Evolutionary conservation across 2,329 filamentous ascomycete species (phyloP).

Genomic region (Diaporthe velutina): DNA sequence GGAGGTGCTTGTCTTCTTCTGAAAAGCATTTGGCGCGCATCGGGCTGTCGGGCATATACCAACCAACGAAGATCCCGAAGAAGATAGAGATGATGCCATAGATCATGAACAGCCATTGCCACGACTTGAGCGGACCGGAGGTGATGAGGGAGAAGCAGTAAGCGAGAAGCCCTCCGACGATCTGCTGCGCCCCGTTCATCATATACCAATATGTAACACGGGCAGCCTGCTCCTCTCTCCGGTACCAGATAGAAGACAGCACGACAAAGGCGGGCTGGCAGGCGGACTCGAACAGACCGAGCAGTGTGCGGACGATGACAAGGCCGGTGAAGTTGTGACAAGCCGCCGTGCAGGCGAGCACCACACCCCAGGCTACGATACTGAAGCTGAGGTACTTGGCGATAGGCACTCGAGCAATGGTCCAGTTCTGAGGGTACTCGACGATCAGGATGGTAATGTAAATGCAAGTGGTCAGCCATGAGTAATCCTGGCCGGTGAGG

Average conservation of each 20-base stretch:
- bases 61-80: conserved; percentile 74
- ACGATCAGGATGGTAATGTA: conserved; percentile 79
- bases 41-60: conserved; percentile 76
- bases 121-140: conserved; percentile 68
- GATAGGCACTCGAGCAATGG: conserved; percentile 67
- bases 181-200: conserved; percentile 82
- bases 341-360: conserved; percentile 72
- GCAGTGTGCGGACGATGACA: conserved; percentile 71
- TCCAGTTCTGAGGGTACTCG: conserved; percentile 77
- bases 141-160: conserved; percentile 72
- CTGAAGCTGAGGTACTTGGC: conserved; percentile 75
- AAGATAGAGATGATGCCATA: conserved; percentile 75
- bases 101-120: conserved; percentile 77
- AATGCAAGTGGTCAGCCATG: conserved; percentile 80
- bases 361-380: conserved; percentile 73
- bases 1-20: conserved; percentile 74
- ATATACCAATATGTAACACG: conserved; percentile 81
- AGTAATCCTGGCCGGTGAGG: conserved; percentile 68
- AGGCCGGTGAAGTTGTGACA: conserved; percentile 72
- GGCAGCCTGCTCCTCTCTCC: conserved; percentile 74
- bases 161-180: conserved; percentile 78
- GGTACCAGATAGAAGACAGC: conserved; percentile 79
- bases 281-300: conserved; percentile 79
- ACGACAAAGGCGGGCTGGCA: conserved; percentile 78
- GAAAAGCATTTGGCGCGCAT: conserved; percentile 79